phyloP scores from a whole-genome alignment of 768 basidiomycete genomes.

The Boletus vinaceobasis region DNA sequence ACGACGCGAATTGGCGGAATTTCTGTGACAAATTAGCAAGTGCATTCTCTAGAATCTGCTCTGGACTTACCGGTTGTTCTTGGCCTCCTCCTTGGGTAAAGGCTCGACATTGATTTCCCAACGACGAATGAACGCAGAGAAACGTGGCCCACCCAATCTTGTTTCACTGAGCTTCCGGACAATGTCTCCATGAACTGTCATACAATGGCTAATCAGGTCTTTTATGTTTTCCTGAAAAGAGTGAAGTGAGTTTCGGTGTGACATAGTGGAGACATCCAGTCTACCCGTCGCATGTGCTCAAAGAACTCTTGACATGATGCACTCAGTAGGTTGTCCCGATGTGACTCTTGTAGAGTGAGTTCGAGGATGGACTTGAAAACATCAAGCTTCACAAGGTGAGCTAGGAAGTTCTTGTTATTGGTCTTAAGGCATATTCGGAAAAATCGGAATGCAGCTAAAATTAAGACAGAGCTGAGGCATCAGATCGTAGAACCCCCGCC shows the following conservation, averaged over 20 bases:
- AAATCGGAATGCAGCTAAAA: slow-evolving; percentile 84
- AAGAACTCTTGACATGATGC: slow-evolving; percentile 97
- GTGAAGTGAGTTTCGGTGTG: slow-evolving; percentile 4
- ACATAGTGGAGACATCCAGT: slow-evolving; percentile 19
- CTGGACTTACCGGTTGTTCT: slow-evolving; percentile 46
- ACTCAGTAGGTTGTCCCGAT: slow-evolving; percentile 86
- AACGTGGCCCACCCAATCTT: slow-evolving; percentile 61
- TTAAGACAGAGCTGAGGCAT: slow-evolving; percentile 4
- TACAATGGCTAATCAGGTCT: slow-evolving; percentile 77
- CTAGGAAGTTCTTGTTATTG: slow-evolving; percentile 72
- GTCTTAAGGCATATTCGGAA: slow-evolving; percentile 82
- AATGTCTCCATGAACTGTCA: slow-evolving; percentile 67
- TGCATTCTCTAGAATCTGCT: slow-evolving; percentile 7
- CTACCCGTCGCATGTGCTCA: slow-evolving; percentile 83
- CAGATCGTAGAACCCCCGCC: slow-evolving; percentile 2
- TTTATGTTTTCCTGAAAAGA: slow-evolving; percentile 76
- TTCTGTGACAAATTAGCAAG: slow-evolving; percentile 31
- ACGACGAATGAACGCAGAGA: slow-evolving; percentile 67
- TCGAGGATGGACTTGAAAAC: slow-evolving; percentile 80
- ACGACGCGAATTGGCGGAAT: slow-evolving; percentile 38
- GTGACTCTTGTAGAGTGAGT: slow-evolving; percentile 77
- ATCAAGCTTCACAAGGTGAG: slow-evolving; percentile 80
- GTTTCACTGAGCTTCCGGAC: slow-evolving; percentile 63
- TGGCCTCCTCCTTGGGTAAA: slow-evolving; percentile 49
- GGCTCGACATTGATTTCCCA: slow-evolving; percentile 95